Evolutionary conservation across 225 moss, liverwort and hornwort species (phyloP).

Genomic region (Physcomitrium patens): DNA sequence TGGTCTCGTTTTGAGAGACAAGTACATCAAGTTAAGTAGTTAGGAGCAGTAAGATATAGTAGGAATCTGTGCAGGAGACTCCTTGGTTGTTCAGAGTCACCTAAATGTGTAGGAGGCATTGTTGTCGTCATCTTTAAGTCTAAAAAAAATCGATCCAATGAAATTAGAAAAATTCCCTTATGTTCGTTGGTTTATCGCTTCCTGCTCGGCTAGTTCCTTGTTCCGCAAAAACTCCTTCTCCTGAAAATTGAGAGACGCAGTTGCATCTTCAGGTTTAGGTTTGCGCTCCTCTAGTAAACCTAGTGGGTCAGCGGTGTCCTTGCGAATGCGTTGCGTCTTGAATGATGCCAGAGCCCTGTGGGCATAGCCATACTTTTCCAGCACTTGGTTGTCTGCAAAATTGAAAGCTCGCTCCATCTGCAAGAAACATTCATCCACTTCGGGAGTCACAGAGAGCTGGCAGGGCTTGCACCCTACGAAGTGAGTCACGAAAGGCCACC

Average conservation of each 20-base stretch:
- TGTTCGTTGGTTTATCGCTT: neutral
- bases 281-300: neutral
- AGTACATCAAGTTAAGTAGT: too few species aligned
- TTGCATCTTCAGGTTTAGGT: neutral
- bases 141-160: neutral
- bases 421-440: conserved; percentile 34
- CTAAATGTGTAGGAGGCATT: neutral
- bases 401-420: conserved; percentile 39
- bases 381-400: too few species aligned
- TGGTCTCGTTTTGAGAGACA: too few species aligned
- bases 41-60: too few species aligned
- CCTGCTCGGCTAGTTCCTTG: neutral
- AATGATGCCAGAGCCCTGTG: conserved; percentile 39
- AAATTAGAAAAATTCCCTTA: too few species aligned
- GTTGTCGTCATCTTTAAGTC: neutral
- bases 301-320: conserved; percentile 18
- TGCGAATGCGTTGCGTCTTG: conserved; percentile 33
- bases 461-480: too few species aligned
- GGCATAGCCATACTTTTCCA: neutral
- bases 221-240: too few species aligned
- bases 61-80: too few species aligned
- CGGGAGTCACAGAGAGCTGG: too few species aligned
- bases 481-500: too few species aligned
- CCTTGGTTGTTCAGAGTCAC: too few species aligned
- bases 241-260: too few species aligned